Percentiles rank a stretch among this genome's conserved stretches.
These are phyloP conservation scores for Helotiales sp. DNA, from an alignment of 2,329 filamentous ascomycete species.

Conservation along the genomic window DNA sequence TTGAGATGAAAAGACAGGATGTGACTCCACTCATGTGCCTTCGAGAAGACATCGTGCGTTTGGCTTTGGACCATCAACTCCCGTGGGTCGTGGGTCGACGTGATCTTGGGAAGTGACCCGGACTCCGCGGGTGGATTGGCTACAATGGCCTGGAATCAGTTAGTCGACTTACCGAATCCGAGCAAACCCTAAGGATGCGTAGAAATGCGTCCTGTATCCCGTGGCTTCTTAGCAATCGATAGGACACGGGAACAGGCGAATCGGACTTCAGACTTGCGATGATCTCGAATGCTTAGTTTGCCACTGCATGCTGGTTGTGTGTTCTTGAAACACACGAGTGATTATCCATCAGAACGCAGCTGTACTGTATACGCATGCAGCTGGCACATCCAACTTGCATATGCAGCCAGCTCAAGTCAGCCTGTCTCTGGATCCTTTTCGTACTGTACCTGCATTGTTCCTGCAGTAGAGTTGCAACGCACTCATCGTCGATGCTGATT, in stretches of 20 bases:
- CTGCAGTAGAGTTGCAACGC: slow-evolving; percentile 25
- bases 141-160: background rate
- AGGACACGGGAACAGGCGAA: slow-evolving; percentile 25
- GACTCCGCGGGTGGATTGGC: slow-evolving; percentile 16
- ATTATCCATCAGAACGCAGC: background rate
- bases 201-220: background rate
- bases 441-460: slow-evolving; percentile 35
- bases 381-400: slow-evolving; percentile 13
- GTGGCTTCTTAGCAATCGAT: slow-evolving; percentile 21
- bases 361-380: background rate
- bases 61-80: slow-evolving; percentile 7
- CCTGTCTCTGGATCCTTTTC: slow-evolving; percentile 1
- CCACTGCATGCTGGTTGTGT: background rate
- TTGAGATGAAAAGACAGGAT: slow-evolving; percentile 1
- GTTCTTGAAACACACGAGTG: slow-evolving; percentile 8
- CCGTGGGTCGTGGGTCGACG: slow-evolving; percentile 11
- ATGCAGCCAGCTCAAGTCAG: slow-evolving; percentile 6
- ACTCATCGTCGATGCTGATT: background rate
- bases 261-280: slow-evolving; percentile 9
- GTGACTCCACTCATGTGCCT: slow-evolving; percentile 2
- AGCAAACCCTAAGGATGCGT: background rate
- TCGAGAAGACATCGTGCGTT: background rate
- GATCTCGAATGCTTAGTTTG: slow-evolving; percentile 1
- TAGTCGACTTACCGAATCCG: slow-evolving; percentile 1
- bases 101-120: slow-evolving; percentile 14